These are phyloP conservation scores for Citrus mangshanensis DNA, from an alignment of 345 rosid species.

Conservation along the genomic window DNA sequence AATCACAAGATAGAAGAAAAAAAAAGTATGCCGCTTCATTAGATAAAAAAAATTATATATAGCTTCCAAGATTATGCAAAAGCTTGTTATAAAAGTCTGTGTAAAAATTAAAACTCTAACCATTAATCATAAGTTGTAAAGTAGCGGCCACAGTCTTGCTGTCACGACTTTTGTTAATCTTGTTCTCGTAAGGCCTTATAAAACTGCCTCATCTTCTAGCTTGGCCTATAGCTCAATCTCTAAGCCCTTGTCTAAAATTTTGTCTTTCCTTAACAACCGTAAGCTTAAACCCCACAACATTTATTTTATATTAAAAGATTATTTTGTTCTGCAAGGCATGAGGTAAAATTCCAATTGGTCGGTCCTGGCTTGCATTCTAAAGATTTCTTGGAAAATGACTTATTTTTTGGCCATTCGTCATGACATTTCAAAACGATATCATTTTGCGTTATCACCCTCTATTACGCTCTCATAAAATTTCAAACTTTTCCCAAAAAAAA, in stretches of 20 bases:
- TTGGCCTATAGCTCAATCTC: neutral
- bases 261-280: neutral
- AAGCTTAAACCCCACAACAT: neutral
- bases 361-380: neutral
- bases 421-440: neutral
- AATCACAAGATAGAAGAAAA: neutral
- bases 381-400: slow-evolving; percentile 1
- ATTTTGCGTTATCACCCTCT: neutral
- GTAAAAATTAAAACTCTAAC: neutral
- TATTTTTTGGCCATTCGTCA: neutral
- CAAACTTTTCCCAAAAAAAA: neutral
- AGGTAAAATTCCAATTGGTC: neutral
- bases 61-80: neutral
- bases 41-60: neutral
- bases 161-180: neutral
- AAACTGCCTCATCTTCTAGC: neutral
- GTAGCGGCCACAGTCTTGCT: neutral
- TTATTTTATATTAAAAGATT: neutral
- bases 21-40: neutral
- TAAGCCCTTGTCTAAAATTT: neutral
- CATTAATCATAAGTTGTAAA: neutral
- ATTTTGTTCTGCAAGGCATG: neutral
- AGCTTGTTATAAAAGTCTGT: neutral
- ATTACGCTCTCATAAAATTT: neutral
- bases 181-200: neutral